Evolutionary conservation across 805 yeast genomes (phyloP).

Genomic region (Candida nanaspora): DNA sequence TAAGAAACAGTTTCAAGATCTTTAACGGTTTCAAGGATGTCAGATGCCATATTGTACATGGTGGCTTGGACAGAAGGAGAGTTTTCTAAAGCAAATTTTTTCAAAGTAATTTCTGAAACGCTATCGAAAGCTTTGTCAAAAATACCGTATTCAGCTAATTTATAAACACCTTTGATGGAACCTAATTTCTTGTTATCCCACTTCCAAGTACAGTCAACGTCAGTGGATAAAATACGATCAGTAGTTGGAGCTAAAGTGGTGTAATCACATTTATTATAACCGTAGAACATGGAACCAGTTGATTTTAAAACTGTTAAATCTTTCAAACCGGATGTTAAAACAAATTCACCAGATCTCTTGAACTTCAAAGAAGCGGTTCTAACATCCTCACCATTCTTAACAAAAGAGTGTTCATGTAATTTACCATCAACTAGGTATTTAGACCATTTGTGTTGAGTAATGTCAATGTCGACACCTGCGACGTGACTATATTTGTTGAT

Average conservation of each 20-base stretch:
- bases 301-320: constrained; percentile 82
- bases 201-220: constrained; percentile 67
- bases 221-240: constrained; percentile 86
- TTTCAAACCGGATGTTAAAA: constrained; percentile 61
- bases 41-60: constrained; percentile 85
- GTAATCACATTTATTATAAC: constrained; percentile 78
- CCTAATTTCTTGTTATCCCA: constrained; percentile 47
- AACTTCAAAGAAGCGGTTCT: constrained; percentile 52
- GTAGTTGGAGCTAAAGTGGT: constrained; percentile 78
- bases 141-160: constrained; percentile 48
- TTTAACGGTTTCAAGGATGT: constrained; percentile 53
- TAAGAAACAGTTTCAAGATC: constrained; percentile 61
- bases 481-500: constrained; percentile 71
- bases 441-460: constrained; percentile 74
- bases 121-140: constrained; percentile 59
- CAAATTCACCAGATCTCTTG: constrained; percentile 45
- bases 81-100: constrained; percentile 74
- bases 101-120: constrained; percentile 66
- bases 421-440: constrained; percentile 69
- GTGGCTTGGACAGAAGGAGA: constrained; percentile 96
- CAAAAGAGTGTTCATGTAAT: constrained; percentile 76
- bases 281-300: constrained; percentile 90
- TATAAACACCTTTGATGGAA: constrained; percentile 40
- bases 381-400: constrained; percentile 78
- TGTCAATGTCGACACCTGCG: constrained; percentile 57